Evolutionary conservation across 2,329 filamentous ascomycete genomes (phyloP).

Genomic region (Aspergillus hortae): DNA sequence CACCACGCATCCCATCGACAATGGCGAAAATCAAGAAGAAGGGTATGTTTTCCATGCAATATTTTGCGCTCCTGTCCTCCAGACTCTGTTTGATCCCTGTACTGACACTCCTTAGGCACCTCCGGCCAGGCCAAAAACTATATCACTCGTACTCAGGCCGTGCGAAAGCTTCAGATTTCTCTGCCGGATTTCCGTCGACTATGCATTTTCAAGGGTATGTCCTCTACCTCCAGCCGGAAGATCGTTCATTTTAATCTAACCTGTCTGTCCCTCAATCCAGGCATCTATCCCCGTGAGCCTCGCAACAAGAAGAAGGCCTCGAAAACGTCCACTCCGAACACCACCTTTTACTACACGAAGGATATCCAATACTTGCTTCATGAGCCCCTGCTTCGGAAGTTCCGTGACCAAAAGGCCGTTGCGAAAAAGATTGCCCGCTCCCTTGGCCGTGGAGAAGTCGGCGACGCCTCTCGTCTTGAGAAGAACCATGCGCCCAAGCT

Average conservation of each 20-base stretch:
- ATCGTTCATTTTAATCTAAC: conserved; percentile 1
- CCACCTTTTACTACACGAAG: conserved; percentile 89
- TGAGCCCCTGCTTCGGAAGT: conserved; percentile 89
- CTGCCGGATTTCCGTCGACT: conserved; percentile 95
- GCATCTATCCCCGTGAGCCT: conserved; percentile 96
- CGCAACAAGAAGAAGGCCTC: conserved; percentile 95
- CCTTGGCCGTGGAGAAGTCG: conserved; percentile 84
- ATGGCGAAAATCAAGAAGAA: conserved; percentile 89
- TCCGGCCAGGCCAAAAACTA: conserved; percentile 96
- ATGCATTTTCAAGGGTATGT: conserved; percentile 90
- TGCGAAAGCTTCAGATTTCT: conserved; percentile 96
- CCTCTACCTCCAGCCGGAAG: not conserved
- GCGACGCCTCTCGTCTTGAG: conserved; percentile 84
- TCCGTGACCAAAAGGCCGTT: conserved; percentile 93
- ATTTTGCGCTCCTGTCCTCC: not conserved
- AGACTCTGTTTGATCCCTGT: not conserved
- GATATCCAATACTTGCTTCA: conserved; percentile 98
- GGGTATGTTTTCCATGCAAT: conserved; percentile 46
- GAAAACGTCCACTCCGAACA: conserved; percentile 83
- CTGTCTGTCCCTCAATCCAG: conserved; percentile 27
- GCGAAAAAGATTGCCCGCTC: conserved; percentile 97
- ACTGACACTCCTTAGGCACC: conserved; percentile 53
- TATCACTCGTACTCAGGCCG: conserved; percentile 93
- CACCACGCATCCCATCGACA: conserved; percentile 24
- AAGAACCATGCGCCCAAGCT: conserved; percentile 86